Conservation (phyloP, 1,139 yeast species). For the Pichia sp. region DNA sequence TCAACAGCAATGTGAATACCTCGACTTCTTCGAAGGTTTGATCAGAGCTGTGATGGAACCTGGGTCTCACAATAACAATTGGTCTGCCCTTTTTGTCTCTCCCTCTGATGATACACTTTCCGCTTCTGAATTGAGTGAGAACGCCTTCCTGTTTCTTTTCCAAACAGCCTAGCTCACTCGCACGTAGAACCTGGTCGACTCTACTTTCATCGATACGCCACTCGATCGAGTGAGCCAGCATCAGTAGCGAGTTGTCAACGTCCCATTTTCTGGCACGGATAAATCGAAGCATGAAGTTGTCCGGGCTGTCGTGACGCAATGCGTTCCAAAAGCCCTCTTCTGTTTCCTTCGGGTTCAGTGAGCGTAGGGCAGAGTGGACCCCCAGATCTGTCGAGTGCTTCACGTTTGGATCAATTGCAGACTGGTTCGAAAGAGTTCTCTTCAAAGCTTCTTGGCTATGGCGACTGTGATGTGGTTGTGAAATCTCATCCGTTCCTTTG, state of each 20-base stretch:
- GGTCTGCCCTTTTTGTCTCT: slow-evolving; percentile 63
- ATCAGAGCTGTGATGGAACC: slow-evolving; percentile 64
- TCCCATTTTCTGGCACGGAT: slow-evolving; percentile 74
- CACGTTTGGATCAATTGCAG: slow-evolving; percentile 29
- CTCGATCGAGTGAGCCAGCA: slow-evolving; percentile 60
- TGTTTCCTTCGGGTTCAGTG: slow-evolving; percentile 41
- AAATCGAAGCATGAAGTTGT: slow-evolving; percentile 61
- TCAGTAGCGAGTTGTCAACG: slow-evolving; percentile 54
- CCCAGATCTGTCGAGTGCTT: slow-evolving; percentile 25
- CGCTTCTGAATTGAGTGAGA: slow-evolving; percentile 46
- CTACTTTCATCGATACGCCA: slow-evolving; percentile 62
- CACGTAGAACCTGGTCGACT: slow-evolving; percentile 53
- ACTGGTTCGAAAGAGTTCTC: slow-evolving; percentile 21
- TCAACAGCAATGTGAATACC: slow-evolving; percentile 57
- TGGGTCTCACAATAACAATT: slow-evolving; percentile 66
- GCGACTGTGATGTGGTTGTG: neutral
- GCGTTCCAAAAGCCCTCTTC: slow-evolving; percentile 50
- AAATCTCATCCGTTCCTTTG: slow-evolving; percentile 10
- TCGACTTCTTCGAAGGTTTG: slow-evolving; percentile 68
- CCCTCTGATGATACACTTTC: slow-evolving; percentile 66
- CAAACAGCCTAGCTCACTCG: slow-evolving; percentile 52
- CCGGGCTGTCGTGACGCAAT: slow-evolving; percentile 66
- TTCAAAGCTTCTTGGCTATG: slow-evolving; percentile 11
- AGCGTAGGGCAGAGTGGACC: slow-evolving; percentile 33
- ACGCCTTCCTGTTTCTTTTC: slow-evolving; percentile 41